These are phyloP conservation scores for Blastobotrys elegans DNA, from an alignment of 1,139 yeast species.

Conservation along the genomic window DNA sequence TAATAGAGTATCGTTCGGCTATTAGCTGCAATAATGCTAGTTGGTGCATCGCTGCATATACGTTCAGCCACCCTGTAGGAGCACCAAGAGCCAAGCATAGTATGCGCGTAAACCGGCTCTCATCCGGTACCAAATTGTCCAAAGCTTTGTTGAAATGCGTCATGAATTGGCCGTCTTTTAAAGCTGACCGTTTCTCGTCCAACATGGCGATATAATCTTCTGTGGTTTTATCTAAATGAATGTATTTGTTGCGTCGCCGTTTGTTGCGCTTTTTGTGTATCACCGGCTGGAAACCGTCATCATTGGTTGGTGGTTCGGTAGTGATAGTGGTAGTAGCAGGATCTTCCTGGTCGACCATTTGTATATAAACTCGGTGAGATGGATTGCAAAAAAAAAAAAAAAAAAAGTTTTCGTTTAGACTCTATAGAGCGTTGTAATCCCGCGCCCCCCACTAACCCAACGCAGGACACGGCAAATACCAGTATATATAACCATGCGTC, in stretches of 20 bases:
- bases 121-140: conserved; percentile 1
- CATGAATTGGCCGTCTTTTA: conserved; percentile 15
- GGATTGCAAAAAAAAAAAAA: no score
- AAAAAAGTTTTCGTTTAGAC: no score
- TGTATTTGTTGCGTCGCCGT: conserved; percentile 15
- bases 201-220: conserved; percentile 21
- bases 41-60: conserved; percentile 55
- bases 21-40: conserved; percentile 50
- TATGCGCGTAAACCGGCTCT: conserved; percentile 33
- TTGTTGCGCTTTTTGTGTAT: conserved; percentile 10
- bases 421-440: no score
- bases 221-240: conserved; percentile 21
- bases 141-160: conserved; percentile 5
- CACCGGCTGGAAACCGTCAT: conserved; percentile 10
- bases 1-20: conserved; percentile 27
- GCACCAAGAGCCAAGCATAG: conserved; percentile 74
- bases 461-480: no score
- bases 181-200: conserved; percentile 10
- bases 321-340: no score
- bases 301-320: no score
- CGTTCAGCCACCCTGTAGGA: conserved; percentile 44
- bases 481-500: no score
- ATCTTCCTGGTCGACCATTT: no score
- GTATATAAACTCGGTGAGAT: no score
- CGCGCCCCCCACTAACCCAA: no score